Base-by-base conservation (phyloP, 805 yeast species). In the Saccharomycopsis lassenensis region DNA sequence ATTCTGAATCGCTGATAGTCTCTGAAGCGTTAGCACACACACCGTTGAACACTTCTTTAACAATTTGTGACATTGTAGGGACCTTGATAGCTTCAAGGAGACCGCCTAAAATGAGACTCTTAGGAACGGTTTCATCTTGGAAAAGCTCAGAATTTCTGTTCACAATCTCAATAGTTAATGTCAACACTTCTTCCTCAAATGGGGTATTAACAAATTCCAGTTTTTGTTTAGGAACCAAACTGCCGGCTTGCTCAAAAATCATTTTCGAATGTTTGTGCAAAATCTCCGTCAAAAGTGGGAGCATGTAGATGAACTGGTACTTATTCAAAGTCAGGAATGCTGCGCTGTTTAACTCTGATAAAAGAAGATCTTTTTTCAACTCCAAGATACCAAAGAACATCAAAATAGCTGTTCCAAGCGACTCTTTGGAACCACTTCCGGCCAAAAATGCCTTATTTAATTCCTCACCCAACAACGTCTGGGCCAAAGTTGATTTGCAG, bases 181-280 rank as follows among this genome's bases (percentile, higher is more conserved):
- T 56, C 33, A 86, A 61, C 48, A 83, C 89, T 52, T 86, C 96
- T 55, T 87, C 95, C 51, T 81, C 86, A n/a, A 76, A 76, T 47
- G 77, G 84, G 53, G 83, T 94, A 37, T 84, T 89, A 21, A 69
- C 69, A 52, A 77, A 81, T 48, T 83, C 93, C 8, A n/a, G 11
- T n/a, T 25, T 34, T 4, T 23, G 20, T 4, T 30, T 33, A 16
- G n/a, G 22, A n/a, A 33, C 21, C 10, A 27, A 20, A n/a, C 27
- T 33, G 22, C 15, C 21, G 11, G 28, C 19, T 19, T 25, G 18
- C 15, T 25, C 22, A 5, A 21, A 8, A 18, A 35, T 16, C 8
- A 21, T 12, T 6, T 12, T 33, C 1, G 39, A 77, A 41, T 93
- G 91, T 31, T 66, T 69, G 37, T 74, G 73, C 45, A 86, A 59